Conservation (phyloP, 345 rosid genomes). For the Pugionium dolabratum region DNA sequence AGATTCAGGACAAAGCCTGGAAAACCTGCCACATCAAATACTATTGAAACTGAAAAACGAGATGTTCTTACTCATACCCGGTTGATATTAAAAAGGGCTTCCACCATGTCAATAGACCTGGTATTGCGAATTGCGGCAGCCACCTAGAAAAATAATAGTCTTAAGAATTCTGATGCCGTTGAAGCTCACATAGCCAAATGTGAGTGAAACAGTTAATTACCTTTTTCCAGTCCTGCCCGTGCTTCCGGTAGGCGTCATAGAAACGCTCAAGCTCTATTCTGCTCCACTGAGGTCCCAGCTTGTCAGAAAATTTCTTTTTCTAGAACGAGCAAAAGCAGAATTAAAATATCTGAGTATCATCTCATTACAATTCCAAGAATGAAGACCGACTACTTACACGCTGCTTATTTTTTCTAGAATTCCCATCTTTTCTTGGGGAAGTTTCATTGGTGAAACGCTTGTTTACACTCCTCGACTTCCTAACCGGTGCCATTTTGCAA, state of each 20-base stretch:
- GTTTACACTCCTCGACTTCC: constrained; percentile 75
- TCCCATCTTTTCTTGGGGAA: constrained; percentile 65
- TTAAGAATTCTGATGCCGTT: constrained; percentile 2
- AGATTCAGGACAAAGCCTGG: neutral
- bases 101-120: constrained; percentile 85
- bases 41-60: constrained; percentile 3
- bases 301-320: constrained; percentile 81
- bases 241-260: constrained; percentile 78
- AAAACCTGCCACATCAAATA: constrained; percentile 17
- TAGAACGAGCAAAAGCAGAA: constrained; percentile 33
- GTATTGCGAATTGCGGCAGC: constrained; percentile 58
- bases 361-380: constrained; percentile 14
- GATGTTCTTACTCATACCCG: constrained; percentile 45
- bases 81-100: constrained; percentile 86
- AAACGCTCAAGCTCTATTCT: constrained; percentile 80
- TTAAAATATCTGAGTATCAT: constrained; percentile 28
- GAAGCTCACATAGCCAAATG: constrained; percentile 1
- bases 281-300: constrained; percentile 92
- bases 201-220: constrained; percentile 36
- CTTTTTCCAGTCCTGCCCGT: constrained; percentile 94
- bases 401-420: constrained; percentile 56
- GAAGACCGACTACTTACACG: constrained; percentile 51
- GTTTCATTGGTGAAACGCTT: constrained; percentile 68
- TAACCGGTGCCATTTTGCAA: constrained; percentile 65
- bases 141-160: constrained; percentile 51